Evolutionary conservation across 352 stramenopile genomes (phyloP), one percentile per base, ranked within the genome.

Genomic region (Peronospora destructor): DNA sequence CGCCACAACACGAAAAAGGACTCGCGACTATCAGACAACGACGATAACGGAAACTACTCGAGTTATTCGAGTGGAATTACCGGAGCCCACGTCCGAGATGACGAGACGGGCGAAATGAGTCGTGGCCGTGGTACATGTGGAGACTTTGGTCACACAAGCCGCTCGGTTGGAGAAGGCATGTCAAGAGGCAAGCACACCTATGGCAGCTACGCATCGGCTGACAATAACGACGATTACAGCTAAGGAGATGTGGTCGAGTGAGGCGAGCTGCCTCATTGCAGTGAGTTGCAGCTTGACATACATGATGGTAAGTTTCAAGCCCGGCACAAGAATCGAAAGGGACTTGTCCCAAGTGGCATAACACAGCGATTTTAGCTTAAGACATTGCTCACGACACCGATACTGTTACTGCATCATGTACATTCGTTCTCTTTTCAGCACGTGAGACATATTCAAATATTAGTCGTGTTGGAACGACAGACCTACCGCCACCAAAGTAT

Each of bases 41-140:
- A 59, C 45, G 21, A 64, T 16, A 16, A 57, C 16, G 30, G 47
- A 14, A 34, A 58, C 9, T 61, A 57, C 40, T 61, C 52, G 17
- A 64, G 30, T 9, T 50, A 62, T 32, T 51, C 56, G 26, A 36
- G 30, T 37, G 16, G 30, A 25, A 14, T 30, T 29, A 46, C 41
- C 1, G 47, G 42, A 5, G 11, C 5, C 40, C 25, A n/a, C 16
- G 11, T 39, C 23, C 39, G 48, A 13, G 30, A 49, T 16, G 43
- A 59, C 23, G 26, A 51, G 7, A 42, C 47, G 23, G 40, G 29
- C 17, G 39, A 40, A 28, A 46, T 37, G 47, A 26, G 42, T n/a
- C 7, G 39, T 21, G 33, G 40, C 33, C 16, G 59, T 23, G 48
- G 37, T 7, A 49, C 10, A 17, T 39, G 53, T 26, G 42, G 55